Evolutionary conservation across 768 basidiomycete genomes (phyloP).

Genomic region (Mycena galopus): DNA sequence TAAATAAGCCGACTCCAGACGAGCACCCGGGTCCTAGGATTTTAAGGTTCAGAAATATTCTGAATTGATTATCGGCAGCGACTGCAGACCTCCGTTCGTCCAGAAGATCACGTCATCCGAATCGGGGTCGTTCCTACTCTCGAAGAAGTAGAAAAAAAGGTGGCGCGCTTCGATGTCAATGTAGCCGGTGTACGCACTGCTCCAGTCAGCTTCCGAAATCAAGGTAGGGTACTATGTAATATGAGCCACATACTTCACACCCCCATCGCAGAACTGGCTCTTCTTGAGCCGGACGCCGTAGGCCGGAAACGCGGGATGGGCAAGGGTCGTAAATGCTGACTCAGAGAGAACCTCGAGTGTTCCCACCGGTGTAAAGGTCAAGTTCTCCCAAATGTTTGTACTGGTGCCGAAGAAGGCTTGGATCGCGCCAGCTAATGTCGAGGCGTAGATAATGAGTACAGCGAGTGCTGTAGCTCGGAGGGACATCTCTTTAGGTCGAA

Average conservation of each 20-base stretch:
- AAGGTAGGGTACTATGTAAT: not conserved
- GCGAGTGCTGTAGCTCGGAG: slow-evolving; percentile 18
- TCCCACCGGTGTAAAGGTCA: slow-evolving; percentile 7
- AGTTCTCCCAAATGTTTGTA: slow-evolving; percentile 17
- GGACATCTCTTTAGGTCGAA: slow-evolving; percentile 21
- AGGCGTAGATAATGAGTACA: slow-evolving; percentile 12
- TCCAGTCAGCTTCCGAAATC: not conserved
- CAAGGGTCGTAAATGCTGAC: slow-evolving; percentile 37
- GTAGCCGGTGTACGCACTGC: slow-evolving; percentile 62
- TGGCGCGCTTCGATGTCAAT: slow-evolving; percentile 63
- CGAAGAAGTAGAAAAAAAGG: slow-evolving; percentile 70
- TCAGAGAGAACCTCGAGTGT: slow-evolving; percentile 23
- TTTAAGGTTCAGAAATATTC: not conserved
- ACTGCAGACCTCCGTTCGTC: slow-evolving; percentile 60
- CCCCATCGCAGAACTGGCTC: slow-evolving; percentile 50
- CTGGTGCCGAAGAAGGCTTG: slow-evolving; percentile 21
- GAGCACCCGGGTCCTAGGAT: slow-evolving; percentile 18
- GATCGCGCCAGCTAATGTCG: slow-evolving; percentile 14
- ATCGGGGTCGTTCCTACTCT: slow-evolving; percentile 62
- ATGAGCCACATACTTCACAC: slow-evolving; percentile 46
- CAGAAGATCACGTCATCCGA: slow-evolving; percentile 61
- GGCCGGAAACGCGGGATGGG: slow-evolving; percentile 59
- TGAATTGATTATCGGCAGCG: not conserved
- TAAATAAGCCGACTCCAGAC: slow-evolving; percentile 20
- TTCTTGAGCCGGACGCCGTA: slow-evolving; percentile 56